Evolutionary conservation across 768 basidiomycete species (phyloP), one percentile per base, ranked within the genome.

Genomic region (Tulasnella sp.): DNA sequence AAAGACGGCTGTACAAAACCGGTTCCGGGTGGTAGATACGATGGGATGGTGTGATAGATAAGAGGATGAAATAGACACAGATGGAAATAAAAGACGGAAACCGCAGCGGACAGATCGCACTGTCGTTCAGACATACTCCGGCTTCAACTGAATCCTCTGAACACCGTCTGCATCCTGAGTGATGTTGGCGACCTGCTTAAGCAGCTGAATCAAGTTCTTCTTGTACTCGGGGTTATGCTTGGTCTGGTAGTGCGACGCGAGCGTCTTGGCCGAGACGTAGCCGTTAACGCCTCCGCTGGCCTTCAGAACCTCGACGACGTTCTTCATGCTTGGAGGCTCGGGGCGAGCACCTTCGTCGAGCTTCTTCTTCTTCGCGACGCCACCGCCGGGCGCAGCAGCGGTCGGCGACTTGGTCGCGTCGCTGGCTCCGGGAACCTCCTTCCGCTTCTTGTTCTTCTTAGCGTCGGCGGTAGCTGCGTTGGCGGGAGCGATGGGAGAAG

Each of bases 241-340:
- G 22, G 91, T 91, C 81, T 91, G 92, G 84, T 95, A 96, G 84
- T 94, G 89, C 76, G 91, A 90, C 81, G 95, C 95, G 83, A 94
- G 94, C 83, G 94, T 93, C 81, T 92, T 88, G 46, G 94, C 95
- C 79, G 91, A 91, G 76, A 93, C 90, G 81, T 90, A 90, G n/a
- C 90, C 88, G 28, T 1, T 34, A 31, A 69, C 34, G 0, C 64
- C 64, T 16, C 76, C 60, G 50, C 90, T 91, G 75, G 88, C 91
- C 84, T 88, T 90, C 82, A 96, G 84, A 93, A 94, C 95, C 75
- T 93, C 92, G 80, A 95, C 87, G 79, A 96, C 87, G 90, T 93
- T 89, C 54, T 72, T 74, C 75, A 84, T 86, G 37, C 60, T 41
- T 44, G 58, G 42, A 60, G 37, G 24, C 74, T 69, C 31, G 41